Conservation (phyloP, 306 rosid genomes). For the Cucurbita maxima region DNA sequence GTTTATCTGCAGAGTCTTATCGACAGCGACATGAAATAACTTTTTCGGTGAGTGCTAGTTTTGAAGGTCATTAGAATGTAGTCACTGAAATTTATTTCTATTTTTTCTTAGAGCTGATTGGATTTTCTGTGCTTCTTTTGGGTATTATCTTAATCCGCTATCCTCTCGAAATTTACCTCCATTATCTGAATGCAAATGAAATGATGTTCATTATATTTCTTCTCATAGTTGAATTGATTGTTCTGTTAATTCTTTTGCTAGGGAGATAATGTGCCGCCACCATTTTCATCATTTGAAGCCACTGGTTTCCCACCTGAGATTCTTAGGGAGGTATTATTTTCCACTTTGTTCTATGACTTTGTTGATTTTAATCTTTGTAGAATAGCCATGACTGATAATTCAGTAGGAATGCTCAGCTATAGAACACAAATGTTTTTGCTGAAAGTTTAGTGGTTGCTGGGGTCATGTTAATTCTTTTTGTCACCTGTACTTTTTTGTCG, state of each 20-base stretch:
- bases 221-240: not conserved
- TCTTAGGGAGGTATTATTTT: slow-evolving; percentile 78
- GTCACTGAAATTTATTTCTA: not conserved
- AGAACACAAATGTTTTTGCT: slow-evolving; percentile 32
- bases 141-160: not conserved
- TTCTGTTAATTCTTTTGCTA: slow-evolving; percentile 9
- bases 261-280: slow-evolving; percentile 89
- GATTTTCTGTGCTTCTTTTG: not conserved
- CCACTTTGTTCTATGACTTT: not conserved
- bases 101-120: not conserved
- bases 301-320: slow-evolving; percentile 82
- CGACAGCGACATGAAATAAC: slow-evolving; percentile 79
- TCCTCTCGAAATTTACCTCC: not conserved
- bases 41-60: slow-evolving; percentile 43
- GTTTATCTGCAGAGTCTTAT: slow-evolving; percentile 58
- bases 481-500: slow-evolving; percentile 87
- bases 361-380: slow-evolving; percentile 6
- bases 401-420: slow-evolving; percentile 25
- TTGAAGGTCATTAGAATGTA: not conserved
- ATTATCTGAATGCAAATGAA: not conserved
- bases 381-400: slow-evolving; percentile 21
- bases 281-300: slow-evolving; percentile 54
- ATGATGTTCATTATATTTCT: not conserved
- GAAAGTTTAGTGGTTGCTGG: slow-evolving; percentile 62
- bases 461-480: slow-evolving; percentile 61